Evolutionary conservation across 2,329 filamentous ascomycete species (phyloP).

Genomic region (Microdochium trichocladiopsis): DNA sequence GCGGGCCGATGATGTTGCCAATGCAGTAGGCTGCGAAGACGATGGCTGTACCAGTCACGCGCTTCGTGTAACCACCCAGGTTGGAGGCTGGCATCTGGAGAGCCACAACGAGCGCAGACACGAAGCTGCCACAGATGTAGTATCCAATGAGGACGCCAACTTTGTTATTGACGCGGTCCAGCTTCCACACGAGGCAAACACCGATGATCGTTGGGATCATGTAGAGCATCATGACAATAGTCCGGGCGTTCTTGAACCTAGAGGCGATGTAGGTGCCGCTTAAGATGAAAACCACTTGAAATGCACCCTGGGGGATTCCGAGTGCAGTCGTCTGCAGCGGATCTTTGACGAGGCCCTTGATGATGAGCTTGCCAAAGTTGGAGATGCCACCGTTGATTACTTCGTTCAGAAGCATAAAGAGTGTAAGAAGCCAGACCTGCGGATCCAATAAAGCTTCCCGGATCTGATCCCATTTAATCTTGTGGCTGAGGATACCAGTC

Average conservation of each 20-base stretch:
- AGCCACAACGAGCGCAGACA: slow-evolving; percentile 43
- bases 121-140: slow-evolving; percentile 41
- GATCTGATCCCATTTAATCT: slow-evolving; percentile 39
- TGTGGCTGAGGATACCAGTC: slow-evolving; percentile 37
- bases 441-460: slow-evolving; percentile 35
- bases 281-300: slow-evolving; percentile 46
- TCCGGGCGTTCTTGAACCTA: slow-evolving; percentile 40
- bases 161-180: slow-evolving; percentile 28
- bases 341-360: slow-evolving; percentile 38
- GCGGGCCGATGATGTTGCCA: slow-evolving; percentile 34
- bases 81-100: slow-evolving; percentile 44
- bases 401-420: slow-evolving; percentile 44
- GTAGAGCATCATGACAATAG: slow-evolving; percentile 43
- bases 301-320: slow-evolving; percentile 47
- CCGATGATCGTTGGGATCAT: slow-evolving; percentile 44
- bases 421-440: slow-evolving; percentile 35
- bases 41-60: slow-evolving; percentile 34
- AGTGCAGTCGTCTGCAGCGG: slow-evolving; percentile 39
- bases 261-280: slow-evolving; percentile 44
- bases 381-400: slow-evolving; percentile 44
- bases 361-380: slow-evolving; percentile 48
- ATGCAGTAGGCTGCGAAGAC: slow-evolving; percentile 37
- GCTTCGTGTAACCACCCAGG: slow-evolving; percentile 39
- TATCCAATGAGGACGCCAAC: slow-evolving; percentile 42
- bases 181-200: slow-evolving; percentile 40